Evolutionary conservation across 148 eudicot species (phyloP).

Genomic region (Euryodendron excelsum): DNA sequence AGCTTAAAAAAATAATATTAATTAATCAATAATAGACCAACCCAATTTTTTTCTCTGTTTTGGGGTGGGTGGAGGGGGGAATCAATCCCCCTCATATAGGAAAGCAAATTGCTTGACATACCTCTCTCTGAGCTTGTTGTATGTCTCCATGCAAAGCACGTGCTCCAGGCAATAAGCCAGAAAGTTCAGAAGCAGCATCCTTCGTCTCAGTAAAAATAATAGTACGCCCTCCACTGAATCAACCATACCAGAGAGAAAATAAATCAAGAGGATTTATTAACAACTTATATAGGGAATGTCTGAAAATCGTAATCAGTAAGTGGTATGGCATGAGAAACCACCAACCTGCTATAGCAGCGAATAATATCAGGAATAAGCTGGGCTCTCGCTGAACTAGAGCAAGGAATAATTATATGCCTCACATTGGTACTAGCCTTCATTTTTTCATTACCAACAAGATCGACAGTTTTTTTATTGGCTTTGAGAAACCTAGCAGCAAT

Average conservation of each 20-base stretch:
- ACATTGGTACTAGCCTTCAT: slow-evolving; percentile 93
- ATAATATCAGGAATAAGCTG: slow-evolving; percentile 94
- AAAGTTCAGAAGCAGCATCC: slow-evolving; percentile 69
- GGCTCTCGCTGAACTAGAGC: slow-evolving; percentile 70
- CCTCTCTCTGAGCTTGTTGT: slow-evolving; percentile 90
- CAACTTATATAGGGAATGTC: not conserved
- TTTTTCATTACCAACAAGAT: slow-evolving; percentile 91
- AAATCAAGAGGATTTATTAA: slow-evolving; percentile 5
- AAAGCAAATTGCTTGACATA: slow-evolving; percentile 14
- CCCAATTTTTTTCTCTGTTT: not conserved
- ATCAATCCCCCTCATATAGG: not conserved
- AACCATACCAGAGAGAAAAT: slow-evolving; percentile 3
- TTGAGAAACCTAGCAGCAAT: slow-evolving; percentile 74
- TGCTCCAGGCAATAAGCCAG: slow-evolving; percentile 77
- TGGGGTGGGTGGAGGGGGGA: no score
- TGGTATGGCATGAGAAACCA: slow-evolving; percentile 5
- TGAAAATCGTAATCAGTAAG: not conserved
- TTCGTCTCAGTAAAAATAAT: slow-evolving; percentile 88
- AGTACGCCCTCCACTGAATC: slow-evolving; percentile 74
- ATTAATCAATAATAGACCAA: not conserved
- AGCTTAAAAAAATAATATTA: not conserved
- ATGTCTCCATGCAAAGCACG: slow-evolving; percentile 93
- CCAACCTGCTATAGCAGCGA: slow-evolving; percentile 79
- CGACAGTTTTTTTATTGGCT: slow-evolving; percentile 68
- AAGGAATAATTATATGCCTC: slow-evolving; percentile 87